A percentile compares a stretch with the other conserved stretches of the same genome.
These are phyloP conservation scores for Sclerotinia spermophila DNA, from an alignment of 2,329 filamentous ascomycete species.

Conservation along the genomic window DNA sequence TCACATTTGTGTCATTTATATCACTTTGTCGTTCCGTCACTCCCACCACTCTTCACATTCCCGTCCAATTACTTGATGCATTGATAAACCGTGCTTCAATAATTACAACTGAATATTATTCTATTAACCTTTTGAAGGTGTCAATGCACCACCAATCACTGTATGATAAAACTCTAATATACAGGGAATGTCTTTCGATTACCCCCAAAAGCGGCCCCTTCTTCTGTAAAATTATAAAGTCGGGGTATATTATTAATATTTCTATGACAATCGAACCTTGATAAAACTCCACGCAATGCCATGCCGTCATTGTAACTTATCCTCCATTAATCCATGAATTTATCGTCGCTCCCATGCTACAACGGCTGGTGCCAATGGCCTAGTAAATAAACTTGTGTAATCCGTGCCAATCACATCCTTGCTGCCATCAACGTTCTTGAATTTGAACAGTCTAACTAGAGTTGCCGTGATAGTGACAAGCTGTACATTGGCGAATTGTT, in stretches of 20 bases:
- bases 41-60: not conserved
- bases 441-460: constrained; percentile 74
- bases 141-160: not conserved
- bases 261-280: not conserved
- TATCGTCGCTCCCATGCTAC: constrained; percentile 73
- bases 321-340: constrained; percentile 8
- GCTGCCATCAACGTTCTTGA: constrained; percentile 70
- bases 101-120: not conserved
- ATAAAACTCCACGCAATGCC: not conserved
- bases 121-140: not conserved
- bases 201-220: not conserved
- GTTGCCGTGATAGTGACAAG: constrained; percentile 79
- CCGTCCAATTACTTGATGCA: not conserved
- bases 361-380: constrained; percentile 65
- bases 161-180: not conserved
- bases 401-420: constrained; percentile 65
- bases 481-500: constrained; percentile 94
- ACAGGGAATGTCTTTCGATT: not conserved
- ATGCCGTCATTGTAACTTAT: not conserved
- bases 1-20: constrained; percentile 1
- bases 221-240: not conserved
- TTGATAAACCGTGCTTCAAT: not conserved
- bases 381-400: constrained; percentile 68
- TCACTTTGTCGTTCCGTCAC: not conserved
- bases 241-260: constrained; percentile 8